These are phyloP conservation scores for Akanthomyces muscarius DNA, from an alignment of 2,329 filamentous ascomycete species.

Conservation along the genomic window DNA sequence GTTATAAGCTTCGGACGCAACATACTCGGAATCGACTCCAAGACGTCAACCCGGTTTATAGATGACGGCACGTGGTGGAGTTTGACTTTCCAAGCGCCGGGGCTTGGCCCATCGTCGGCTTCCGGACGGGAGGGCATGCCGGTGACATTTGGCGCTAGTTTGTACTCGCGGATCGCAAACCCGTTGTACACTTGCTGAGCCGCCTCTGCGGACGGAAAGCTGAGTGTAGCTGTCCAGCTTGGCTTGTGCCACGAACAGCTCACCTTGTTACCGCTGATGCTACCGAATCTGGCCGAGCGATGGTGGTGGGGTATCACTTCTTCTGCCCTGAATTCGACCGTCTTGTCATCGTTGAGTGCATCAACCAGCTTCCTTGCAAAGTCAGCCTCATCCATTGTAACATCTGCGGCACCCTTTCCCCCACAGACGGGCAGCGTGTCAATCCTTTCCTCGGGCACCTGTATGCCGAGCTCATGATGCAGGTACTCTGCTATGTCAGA, in stretches of 20 bases:
- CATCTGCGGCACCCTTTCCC: background rate
- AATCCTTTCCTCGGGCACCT: background rate
- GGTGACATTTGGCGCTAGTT: background rate
- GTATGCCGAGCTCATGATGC: background rate
- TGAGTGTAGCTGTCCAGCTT: conserved; percentile 1
- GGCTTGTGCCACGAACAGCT: conserved; percentile 17
- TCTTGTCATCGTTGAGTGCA: background rate
- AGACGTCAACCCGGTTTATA: background rate
- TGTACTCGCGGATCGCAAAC: background rate
- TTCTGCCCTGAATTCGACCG: background rate
- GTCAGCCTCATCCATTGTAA: background rate
- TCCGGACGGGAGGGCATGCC: background rate
- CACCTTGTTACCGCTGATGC: background rate
- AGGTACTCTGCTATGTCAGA: background rate
- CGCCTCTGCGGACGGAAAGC: background rate
- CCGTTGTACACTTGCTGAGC: background rate
- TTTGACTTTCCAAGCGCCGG: background rate
- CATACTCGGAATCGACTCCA: background rate
- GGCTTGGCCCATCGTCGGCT: background rate
- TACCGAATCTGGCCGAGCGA: background rate
- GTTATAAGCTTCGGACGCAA: too few species aligned
- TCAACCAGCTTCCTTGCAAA: background rate
- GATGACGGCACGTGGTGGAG: conserved; percentile 2
- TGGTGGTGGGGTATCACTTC: background rate
- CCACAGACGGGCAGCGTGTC: background rate